A percentile compares a stretch with the other conserved stretches of the same genome.
These are phyloP conservation scores for Vigna unguiculata DNA, from an alignment of 306 rosid species.

Conservation along the genomic window DNA sequence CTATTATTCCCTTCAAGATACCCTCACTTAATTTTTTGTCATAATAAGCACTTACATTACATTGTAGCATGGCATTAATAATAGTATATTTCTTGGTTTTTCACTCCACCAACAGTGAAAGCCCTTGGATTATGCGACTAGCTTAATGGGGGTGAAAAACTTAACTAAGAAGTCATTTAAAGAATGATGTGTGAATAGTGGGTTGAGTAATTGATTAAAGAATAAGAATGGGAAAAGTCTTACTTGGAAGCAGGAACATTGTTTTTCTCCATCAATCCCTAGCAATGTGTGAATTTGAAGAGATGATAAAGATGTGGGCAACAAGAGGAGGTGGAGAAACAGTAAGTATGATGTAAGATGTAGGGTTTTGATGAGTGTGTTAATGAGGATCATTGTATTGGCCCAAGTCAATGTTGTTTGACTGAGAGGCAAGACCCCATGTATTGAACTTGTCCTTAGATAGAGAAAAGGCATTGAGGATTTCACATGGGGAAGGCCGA, in stretches of 20 bases:
- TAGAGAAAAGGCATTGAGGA: not conserved
- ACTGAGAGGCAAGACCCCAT: conserved; percentile 51
- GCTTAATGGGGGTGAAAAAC: not conserved
- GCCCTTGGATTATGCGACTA: too few species aligned
- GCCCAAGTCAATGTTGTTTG: conserved; percentile 52
- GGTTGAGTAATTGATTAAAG: too few species aligned
- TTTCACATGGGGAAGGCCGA: conserved; percentile 61
- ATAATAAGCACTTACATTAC: not conserved
- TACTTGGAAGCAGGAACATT: not conserved
- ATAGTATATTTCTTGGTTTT: conserved; percentile 2
- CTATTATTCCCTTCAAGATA: conserved; percentile 11
- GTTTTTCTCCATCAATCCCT: not conserved
- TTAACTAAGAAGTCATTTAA: conserved; percentile 11
- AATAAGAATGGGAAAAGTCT: too few species aligned
- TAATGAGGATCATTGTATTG: conserved; percentile 29
- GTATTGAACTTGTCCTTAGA: conserved; percentile 43
- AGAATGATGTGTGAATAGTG: not conserved
- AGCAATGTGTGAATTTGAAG: not conserved
- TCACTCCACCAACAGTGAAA: conserved; percentile 11
- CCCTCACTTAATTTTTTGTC: not conserved
- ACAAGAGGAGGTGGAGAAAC: conserved; percentile 37
- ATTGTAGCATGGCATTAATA: conserved; percentile 18
- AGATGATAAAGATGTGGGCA: conserved; percentile 36
- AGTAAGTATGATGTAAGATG: conserved; percentile 36
- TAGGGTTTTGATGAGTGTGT: conserved; percentile 36